Percentiles rank a stretch among this genome's conserved stretches.
These are phyloP conservation scores for Tilletia setariae DNA, from an alignment of 1,284 basidiomycete genomes.

Conservation along the genomic window DNA sequence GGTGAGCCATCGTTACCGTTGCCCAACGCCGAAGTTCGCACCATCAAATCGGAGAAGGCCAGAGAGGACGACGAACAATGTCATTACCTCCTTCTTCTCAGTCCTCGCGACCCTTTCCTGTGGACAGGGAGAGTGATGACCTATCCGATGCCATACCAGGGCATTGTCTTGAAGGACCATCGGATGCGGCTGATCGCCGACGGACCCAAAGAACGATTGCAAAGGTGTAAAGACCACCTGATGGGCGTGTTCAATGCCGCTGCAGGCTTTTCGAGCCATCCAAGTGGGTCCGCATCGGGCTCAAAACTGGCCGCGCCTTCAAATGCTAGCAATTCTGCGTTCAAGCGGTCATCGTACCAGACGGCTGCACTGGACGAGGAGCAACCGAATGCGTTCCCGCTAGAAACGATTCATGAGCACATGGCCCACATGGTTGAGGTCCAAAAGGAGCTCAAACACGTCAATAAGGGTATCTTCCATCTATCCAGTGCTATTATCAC, in stretches of 20 bases:
- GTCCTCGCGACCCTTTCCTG: slow-evolving; percentile 80
- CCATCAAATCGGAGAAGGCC: background rate
- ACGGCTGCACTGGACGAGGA: slow-evolving; percentile 19
- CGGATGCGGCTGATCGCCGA: slow-evolving; percentile 57
- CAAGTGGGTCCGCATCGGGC: background rate
- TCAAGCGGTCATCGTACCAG: slow-evolving; percentile 11
- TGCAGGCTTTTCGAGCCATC: background rate
- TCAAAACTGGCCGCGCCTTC: background rate
- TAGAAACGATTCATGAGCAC: slow-evolving; percentile 70
- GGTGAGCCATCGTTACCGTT: too few relatives aligned
- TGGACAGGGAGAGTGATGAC: slow-evolving; percentile 85
- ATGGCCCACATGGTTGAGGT: slow-evolving; percentile 88
- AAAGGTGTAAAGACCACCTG: slow-evolving; percentile 75
- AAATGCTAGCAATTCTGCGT: background rate
- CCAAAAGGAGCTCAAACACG: slow-evolving; percentile 85
- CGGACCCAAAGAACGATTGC: slow-evolving; percentile 74
- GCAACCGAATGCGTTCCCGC: slow-evolving; percentile 44
- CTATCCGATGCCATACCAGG: slow-evolving; percentile 42
- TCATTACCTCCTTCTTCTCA: slow-evolving; percentile 78
- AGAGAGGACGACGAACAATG: slow-evolving; percentile 49
- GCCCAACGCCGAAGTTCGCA: background rate
- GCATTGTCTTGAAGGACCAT: slow-evolving; percentile 48
- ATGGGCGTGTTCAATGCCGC: slow-evolving; percentile 37
- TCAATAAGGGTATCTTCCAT: slow-evolving; percentile 79
- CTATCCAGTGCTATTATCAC: slow-evolving; percentile 90